Percentiles rank a stretch among this genome's conserved stretches.
Conservation (phyloP, 768 basidiomycete species). For the Neoboletus brunneissimus region DNA sequence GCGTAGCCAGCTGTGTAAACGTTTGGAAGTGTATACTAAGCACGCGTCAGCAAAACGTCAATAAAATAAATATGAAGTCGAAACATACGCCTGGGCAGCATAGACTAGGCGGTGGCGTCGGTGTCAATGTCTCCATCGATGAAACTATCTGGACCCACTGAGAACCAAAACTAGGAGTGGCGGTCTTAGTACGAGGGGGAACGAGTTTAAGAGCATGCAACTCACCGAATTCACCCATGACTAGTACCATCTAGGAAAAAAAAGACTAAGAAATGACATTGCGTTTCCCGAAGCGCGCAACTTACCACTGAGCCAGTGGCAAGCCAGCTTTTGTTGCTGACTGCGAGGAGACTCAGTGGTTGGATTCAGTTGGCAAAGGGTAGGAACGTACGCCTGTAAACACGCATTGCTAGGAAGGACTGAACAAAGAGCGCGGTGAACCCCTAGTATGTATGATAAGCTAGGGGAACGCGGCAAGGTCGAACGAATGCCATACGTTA, state of each 20-base stretch:
- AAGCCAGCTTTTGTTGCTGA: conserved; percentile 49
- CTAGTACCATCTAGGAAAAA: conserved; percentile 27
- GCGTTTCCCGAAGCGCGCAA: background rate
- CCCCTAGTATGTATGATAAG: conserved; percentile 23
- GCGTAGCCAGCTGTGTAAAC: conserved; percentile 42
- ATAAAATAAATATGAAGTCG: background rate
- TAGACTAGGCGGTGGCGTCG: conserved; percentile 31
- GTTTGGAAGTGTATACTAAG: conserved; percentile 41
- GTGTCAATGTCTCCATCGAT: conserved; percentile 5
- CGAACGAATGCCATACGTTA: conserved; percentile 35
- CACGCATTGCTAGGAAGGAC: conserved; percentile 52
- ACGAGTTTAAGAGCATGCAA: background rate
- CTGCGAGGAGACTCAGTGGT: conserved; percentile 28
- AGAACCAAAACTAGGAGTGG: conserved; percentile 31
- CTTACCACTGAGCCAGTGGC: conserved; percentile 38
- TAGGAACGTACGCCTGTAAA: conserved; percentile 45
- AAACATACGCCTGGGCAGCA: conserved; percentile 35
- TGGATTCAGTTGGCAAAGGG: background rate
- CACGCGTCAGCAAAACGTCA: conserved; percentile 4
- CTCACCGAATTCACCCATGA: conserved; percentile 43
- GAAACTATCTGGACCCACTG: conserved; percentile 25
- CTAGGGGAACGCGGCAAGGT: background rate
- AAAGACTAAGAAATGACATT: background rate
- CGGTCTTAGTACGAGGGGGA: conserved; percentile 6
- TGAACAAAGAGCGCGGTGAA: conserved; percentile 57